A percentile compares a stretch with the other conserved stretches of the same genome.
Conservation (phyloP, 2,329 filamentous ascomycete species). For the Rachicladosporium sp. region DNA sequence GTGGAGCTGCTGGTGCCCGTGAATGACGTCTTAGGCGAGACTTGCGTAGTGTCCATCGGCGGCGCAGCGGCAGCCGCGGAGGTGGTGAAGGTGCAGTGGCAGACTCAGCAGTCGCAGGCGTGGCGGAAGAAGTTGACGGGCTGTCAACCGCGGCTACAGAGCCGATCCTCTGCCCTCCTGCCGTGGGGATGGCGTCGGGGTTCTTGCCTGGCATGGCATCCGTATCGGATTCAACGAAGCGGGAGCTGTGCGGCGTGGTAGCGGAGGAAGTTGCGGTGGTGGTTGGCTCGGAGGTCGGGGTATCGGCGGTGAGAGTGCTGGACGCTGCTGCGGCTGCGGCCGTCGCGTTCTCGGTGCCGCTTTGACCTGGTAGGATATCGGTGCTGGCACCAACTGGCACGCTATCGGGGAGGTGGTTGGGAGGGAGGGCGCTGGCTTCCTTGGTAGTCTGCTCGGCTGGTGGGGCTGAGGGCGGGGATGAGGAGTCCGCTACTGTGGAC, state of each 20-base stretch:
- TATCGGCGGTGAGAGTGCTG: background rate
- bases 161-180: constrained; percentile 8
- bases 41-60: no score
- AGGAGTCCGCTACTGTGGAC: background rate
- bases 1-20: no score
- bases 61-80: no score
- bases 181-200: constrained; percentile 8
- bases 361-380: background rate
- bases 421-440: constrained; percentile 1
- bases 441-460: background rate
- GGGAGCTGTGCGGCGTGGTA: background rate
- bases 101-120: no score
- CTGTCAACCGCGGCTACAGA: no score
- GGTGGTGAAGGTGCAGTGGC: no score
- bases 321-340: background rate
- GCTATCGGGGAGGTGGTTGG: constrained; percentile 2
- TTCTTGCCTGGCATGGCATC: constrained; percentile 5
- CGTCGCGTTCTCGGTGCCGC: no score
- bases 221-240: background rate
- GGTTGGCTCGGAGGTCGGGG: background rate
- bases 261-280: no score
- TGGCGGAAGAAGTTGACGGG: background rate
- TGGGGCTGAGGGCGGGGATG: background rate
- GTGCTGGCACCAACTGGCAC: constrained; percentile 3
- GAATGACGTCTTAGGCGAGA: no score